Evolutionary conservation across 352 stramenopile species (phyloP), one percentile per base, ranked within the genome.

Genomic region (Paralagenidium karlingii): DNA sequence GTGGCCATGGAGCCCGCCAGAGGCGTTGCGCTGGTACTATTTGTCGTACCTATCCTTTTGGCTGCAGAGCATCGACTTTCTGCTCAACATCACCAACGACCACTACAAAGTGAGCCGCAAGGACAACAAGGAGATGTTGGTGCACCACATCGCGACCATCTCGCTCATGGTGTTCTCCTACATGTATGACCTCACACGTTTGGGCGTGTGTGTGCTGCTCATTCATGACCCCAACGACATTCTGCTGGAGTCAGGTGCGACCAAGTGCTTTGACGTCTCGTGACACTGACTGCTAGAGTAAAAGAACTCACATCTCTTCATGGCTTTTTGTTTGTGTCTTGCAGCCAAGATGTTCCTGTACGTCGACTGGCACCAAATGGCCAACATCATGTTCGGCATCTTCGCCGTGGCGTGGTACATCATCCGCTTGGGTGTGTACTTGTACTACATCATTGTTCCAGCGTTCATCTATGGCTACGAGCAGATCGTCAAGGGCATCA

Each of bases 31-130:
- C 50, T 87, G 74, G 74, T 82, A 87, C 66, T 87, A 87, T 57
- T 84, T 84, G 69, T 66, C 84, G 51, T 87, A 87, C 60, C 60
- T 85, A 34, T 53, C 61, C 47, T 87, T 78, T 50, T 87, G 74
- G 74, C 43, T 87, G 49, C 74, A 87, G 56, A 74, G 69, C 52
- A 74, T 83, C 48, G 74, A 85, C 57, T 84, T 83, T 38, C 81
- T 87, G 70, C 74, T 87, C 37, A 82, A 75, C 44, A 21, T 87
- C 43, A 79, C 74, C 43, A 83, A 80, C 56, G 76, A 67, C 13
- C 70, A 87, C 55, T 87, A 87, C 57, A 65, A 55, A 25, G 66
- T 85, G 41, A 87, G 83, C 63, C 74, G 70, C 54, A 85, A 82
- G 49, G 74, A 87, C 54, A 84, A 85, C 44, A 51, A 62, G 13